phyloP scores from a whole-genome alignment of 495 filamentous ascomycete genomes.

The Jackrogersella multiformis region DNA sequence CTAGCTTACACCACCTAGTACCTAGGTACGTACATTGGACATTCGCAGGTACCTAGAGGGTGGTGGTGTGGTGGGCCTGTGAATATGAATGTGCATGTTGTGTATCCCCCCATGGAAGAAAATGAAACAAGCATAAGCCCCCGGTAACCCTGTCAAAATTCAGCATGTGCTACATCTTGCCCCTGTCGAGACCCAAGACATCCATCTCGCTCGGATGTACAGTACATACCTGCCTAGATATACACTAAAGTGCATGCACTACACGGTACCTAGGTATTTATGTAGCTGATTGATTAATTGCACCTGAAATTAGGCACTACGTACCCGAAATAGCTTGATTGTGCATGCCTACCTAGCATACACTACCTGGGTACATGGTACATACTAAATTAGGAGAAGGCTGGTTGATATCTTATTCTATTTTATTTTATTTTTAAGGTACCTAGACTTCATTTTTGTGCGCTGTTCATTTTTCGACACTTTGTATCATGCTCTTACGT shows the following conservation, averaged over 20 bases:
- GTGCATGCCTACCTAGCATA: too few relatives aligned
- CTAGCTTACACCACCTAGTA: too few relatives aligned
- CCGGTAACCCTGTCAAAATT: conserved; percentile 38
- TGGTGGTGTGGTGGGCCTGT: conserved; percentile 14
- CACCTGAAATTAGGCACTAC: conserved; percentile 40
- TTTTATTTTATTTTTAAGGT: conserved; percentile 8
- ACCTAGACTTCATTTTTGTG: too few relatives aligned
- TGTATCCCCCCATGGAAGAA: conserved; percentile 40
- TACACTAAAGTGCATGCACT: too few relatives aligned
- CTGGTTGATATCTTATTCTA: conserved; percentile 19
- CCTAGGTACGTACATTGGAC: conserved; percentile 11
- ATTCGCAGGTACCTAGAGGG: conserved; percentile 15
- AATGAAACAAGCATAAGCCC: conserved; percentile 45
- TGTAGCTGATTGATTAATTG: conserved; percentile 35
- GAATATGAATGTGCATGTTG: conserved; percentile 24
- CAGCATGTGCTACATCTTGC: conserved; percentile 42
- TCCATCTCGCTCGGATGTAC: conserved; percentile 35
- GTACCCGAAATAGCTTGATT: conserved; percentile 39
- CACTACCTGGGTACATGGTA: too few relatives aligned
- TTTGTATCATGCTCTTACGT: background rate
- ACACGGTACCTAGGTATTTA: conserved; percentile 17
- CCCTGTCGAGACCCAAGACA: conserved; percentile 36
- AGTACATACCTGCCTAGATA: too few relatives aligned
- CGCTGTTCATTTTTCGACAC: background rate
- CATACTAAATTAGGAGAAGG: conserved; percentile 34